Base-by-base conservation (phyloP, 163 green algal species). In the Scenedesmus sp. region DNA sequence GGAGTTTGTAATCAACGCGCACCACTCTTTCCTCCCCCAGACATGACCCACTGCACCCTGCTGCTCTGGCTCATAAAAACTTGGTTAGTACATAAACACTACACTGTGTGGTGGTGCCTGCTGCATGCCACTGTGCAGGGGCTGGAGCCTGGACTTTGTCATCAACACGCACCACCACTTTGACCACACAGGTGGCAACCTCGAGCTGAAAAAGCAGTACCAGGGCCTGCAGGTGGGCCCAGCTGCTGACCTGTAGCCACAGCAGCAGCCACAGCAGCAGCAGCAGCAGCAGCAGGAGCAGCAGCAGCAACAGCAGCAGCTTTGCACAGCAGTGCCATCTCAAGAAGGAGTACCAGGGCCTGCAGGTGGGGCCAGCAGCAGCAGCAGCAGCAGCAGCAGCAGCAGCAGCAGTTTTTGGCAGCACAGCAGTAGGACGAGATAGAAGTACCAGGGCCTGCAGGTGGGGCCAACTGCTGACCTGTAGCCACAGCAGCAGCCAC, bases 111-210 rank as follows among this genome's bases (percentile, higher is more conserved):
- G 16, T 23, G 5, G 18, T 62, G 55, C 34, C 55, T 86, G 67
- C 66, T 70, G 26, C 16, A 46, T 60, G 82, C 73, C 66, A 46
- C 0, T 7, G 60, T 93, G 13, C 93, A 97, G 95, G 64, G 93
- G 93, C 55, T 95, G 95, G 91, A 94, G 93, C 55, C 94, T 99
- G 26, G 94, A 97, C 62, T 96, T 97, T 94, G 97, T 99, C 81
- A 87, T 99, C n/a, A 99, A 99, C 94, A 99, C 98, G 7, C 97
- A 99, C 94, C 98, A 99, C 91, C 97, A 99, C 93, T 94, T 89
- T 87, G 97, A 99, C 88, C 97, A 99, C 94, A 96, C 94, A 60
- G 98, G 97, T 2, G 98, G 96, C 18, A 99, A 99, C 92, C 16
- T 94, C 82, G 94, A 97, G 55, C 96, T 99, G 9, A 99, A 99